phyloP scores from a whole-genome alignment of 2,329 filamentous ascomycete genomes.

The Fusarium newnesense region DNA sequence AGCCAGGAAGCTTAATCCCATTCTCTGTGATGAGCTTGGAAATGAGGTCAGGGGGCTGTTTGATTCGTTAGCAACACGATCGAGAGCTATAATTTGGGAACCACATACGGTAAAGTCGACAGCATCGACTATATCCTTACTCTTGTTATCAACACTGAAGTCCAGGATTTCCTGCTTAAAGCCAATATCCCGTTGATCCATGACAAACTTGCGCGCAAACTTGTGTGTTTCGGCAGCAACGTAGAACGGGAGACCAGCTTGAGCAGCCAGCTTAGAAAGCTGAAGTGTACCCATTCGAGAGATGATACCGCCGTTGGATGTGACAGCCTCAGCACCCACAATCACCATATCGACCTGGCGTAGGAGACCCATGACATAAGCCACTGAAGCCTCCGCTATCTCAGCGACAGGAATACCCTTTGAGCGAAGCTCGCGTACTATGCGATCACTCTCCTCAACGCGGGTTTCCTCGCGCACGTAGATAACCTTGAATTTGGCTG shows the following conservation, averaged over 20 bases:
- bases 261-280: constrained; percentile 81
- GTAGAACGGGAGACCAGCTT: constrained; percentile 79
- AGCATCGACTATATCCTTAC: constrained; percentile 61
- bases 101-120: constrained; percentile 78
- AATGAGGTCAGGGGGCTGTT: constrained; percentile 73
- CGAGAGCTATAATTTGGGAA: too few relatives aligned
- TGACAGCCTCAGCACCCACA: constrained; percentile 83
- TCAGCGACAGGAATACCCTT: constrained; percentile 83
- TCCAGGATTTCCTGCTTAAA: constrained; percentile 81
- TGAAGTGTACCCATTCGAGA: constrained; percentile 87
- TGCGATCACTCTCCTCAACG: constrained; percentile 71
- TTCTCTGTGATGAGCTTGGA: constrained; percentile 81
- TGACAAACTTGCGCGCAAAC: constrained; percentile 87
- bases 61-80: background rate
- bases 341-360: constrained; percentile 73
- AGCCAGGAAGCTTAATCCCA: constrained; percentile 75
- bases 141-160: constrained; percentile 67
- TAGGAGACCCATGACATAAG: constrained; percentile 73
- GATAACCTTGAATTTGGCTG: constrained; percentile 82
- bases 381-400: constrained; percentile 70
- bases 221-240: constrained; percentile 97
- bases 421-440: constrained; percentile 76
- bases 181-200: constrained; percentile 83
- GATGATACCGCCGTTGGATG: constrained; percentile 93
- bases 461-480: constrained; percentile 73